These are phyloP conservation scores for Coffea eugenioides DNA, from an alignment of 257 asterid genomes.

Conservation along the genomic window DNA sequence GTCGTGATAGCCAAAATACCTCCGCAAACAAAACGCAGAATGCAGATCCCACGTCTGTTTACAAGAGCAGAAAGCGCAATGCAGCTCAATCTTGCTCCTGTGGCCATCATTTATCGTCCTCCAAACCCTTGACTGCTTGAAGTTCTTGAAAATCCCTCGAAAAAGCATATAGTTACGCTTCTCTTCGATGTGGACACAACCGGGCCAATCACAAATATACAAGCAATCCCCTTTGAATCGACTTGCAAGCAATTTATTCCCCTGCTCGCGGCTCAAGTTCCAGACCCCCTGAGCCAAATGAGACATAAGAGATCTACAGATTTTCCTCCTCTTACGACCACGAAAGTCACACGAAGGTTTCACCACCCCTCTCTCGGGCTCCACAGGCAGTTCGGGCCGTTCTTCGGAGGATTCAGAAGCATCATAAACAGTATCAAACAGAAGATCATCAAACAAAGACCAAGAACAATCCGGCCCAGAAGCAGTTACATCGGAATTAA, in stretches of 20 bases:
- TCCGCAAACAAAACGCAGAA: slow-evolving; percentile 79
- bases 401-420: slow-evolving; percentile 45
- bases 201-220: slow-evolving; percentile 91
- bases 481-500: slow-evolving; percentile 19
- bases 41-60: slow-evolving; percentile 80
- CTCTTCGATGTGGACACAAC: slow-evolving; percentile 82
- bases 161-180: slow-evolving; percentile 87
- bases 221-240: slow-evolving; percentile 77
- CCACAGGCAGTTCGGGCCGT: slow-evolving; percentile 26
- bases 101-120: slow-evolving; percentile 86
- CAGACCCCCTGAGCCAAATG: slow-evolving; percentile 71
- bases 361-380: slow-evolving; percentile 12
- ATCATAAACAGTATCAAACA: slow-evolving; percentile 64
- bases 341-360: slow-evolving; percentile 17
- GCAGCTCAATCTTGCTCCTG: slow-evolving; percentile 50
- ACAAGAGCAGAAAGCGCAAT: slow-evolving; percentile 68
- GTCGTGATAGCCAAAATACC: slow-evolving; percentile 79
- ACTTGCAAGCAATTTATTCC: slow-evolving; percentile 76
- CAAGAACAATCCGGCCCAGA: slow-evolving; percentile 51
- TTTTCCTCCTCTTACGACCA: slow-evolving; percentile 43
- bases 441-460: slow-evolving; percentile 84
- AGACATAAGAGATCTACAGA: slow-evolving; percentile 42
- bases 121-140: slow-evolving; percentile 90
- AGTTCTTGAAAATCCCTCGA: slow-evolving; percentile 80
- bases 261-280: slow-evolving; percentile 87